phyloP scores from a whole-genome alignment of 441 rosid genomes.

The Bocquillonia castaneifolia region DNA sequence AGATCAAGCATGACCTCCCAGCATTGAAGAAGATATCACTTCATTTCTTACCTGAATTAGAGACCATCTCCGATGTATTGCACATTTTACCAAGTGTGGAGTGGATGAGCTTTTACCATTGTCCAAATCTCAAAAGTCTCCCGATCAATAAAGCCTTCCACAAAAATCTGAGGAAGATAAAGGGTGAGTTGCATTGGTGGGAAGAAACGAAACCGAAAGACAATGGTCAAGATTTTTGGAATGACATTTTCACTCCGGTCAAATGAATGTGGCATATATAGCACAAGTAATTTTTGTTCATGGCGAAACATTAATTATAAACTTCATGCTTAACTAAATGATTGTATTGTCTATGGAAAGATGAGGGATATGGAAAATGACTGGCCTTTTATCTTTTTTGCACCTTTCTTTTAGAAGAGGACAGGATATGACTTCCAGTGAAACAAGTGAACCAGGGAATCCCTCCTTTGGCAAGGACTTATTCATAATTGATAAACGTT shows the following conservation, averaged over 20 bases:
- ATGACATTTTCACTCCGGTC: not conserved
- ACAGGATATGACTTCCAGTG: too few species aligned
- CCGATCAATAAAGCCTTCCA: slow-evolving; percentile 1
- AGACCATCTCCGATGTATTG: slow-evolving; percentile 14
- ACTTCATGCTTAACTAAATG: too few species aligned
- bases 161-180: not conserved
- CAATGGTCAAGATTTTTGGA: not conserved
- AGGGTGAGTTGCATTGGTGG: slow-evolving; percentile 25
- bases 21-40: slow-evolving; percentile 19
- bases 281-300: too few species aligned
- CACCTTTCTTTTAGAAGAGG: too few species aligned
- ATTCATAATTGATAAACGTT: too few species aligned
- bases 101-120: slow-evolving; percentile 11
- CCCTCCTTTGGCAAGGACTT: too few species aligned
- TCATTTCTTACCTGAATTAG: slow-evolving; percentile 19
- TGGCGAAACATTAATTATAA: too few species aligned
- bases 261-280: too few species aligned
- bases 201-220: slow-evolving; percentile 6
- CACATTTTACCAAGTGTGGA: slow-evolving; percentile 21
- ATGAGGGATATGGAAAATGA: too few species aligned
- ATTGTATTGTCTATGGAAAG: too few species aligned
- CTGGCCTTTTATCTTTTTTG: too few species aligned
- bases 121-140: slow-evolving; percentile 21
- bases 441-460: too few species aligned
- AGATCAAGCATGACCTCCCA: not conserved